Conservation (phyloP, 1,284 basidiomycete species). For the Tylopilus orsonianus region DNA sequence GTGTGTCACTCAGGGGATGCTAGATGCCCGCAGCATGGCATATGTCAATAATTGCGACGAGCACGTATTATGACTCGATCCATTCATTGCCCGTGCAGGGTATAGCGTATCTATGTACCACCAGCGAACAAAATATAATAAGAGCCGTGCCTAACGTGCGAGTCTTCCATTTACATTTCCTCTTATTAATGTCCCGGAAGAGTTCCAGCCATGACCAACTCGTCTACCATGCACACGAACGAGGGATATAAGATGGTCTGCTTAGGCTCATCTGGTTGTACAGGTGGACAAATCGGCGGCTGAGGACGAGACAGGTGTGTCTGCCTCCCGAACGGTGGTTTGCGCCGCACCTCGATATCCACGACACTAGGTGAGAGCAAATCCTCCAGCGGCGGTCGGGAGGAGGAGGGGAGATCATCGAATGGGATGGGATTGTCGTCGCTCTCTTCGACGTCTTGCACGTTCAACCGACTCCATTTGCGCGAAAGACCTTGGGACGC, state of each 20-base stretch:
- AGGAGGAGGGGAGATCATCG: slow-evolving; percentile 19
- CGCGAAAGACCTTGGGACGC: slow-evolving; percentile 23
- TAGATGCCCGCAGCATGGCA: not conserved
- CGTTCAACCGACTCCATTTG: slow-evolving; percentile 33
- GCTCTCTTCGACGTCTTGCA: slow-evolving; percentile 27
- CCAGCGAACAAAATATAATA: too few species aligned
- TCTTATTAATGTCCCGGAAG: slow-evolving; percentile 1
- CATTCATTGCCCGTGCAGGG: not conserved
- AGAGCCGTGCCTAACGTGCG: too few species aligned
- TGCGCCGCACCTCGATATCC: slow-evolving; percentile 21
- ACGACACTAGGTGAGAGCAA: not conserved
- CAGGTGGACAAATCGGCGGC: slow-evolving; percentile 14
- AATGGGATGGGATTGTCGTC: slow-evolving; percentile 17
- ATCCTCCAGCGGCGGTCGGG: not conserved
- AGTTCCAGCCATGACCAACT: slow-evolving; percentile 17
- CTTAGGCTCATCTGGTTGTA: slow-evolving; percentile 6
- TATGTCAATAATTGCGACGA: not conserved
- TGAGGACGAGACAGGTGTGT: slow-evolving; percentile 27
- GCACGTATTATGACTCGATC: not conserved
- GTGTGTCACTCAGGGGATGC: not conserved
- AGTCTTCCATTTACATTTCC: slow-evolving; percentile 4
- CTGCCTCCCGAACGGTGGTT: not conserved
- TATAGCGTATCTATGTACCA: not conserved
- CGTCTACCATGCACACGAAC: slow-evolving; percentile 28
- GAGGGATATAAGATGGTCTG: slow-evolving; percentile 26